Evolutionary conservation across 2,329 filamentous ascomycete species (phyloP).

Genomic region (Elsinoe fawcettii): DNA sequence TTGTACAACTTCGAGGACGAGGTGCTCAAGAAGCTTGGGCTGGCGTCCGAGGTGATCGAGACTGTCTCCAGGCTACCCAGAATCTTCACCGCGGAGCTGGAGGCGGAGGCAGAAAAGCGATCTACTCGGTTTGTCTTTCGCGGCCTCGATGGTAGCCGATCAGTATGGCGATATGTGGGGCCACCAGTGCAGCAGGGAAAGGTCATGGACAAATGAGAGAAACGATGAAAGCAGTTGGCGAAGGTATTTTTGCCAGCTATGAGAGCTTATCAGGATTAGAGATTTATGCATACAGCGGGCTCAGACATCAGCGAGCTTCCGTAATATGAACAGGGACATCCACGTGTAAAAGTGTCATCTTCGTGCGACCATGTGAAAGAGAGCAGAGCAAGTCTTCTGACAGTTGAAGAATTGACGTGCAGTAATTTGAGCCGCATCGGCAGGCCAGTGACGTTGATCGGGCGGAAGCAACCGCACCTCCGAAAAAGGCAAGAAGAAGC

Average conservation of each 20-base stretch:
- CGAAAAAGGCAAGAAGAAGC: constrained; percentile 10
- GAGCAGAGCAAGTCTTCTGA: neutral
- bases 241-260: neutral
- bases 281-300: neutral
- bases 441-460: constrained; percentile 8
- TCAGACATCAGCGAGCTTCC: too few relatives aligned
- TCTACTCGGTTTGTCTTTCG: neutral
- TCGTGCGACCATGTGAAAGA: neutral
- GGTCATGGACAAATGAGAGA: too few relatives aligned
- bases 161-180: neutral
- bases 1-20: neutral
- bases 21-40: neutral
- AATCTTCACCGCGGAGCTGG: neutral
- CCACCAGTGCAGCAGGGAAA: too few relatives aligned
- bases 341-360: neutral
- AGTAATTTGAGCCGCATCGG: neutral
- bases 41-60: neutral
- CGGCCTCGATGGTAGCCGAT: neutral
- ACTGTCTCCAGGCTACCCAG: neutral
- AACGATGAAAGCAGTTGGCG: too few relatives aligned
- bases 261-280: neutral
- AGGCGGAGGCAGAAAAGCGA: constrained; percentile 2
- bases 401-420: neutral
- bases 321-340: too few relatives aligned
- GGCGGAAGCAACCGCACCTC: constrained; percentile 8